A percentile compares a stretch with the other conserved stretches of the same genome.
phyloP scores from a whole-genome alignment of 73 alveolate genomes.

The Paramecium tetraurelia region DNA sequence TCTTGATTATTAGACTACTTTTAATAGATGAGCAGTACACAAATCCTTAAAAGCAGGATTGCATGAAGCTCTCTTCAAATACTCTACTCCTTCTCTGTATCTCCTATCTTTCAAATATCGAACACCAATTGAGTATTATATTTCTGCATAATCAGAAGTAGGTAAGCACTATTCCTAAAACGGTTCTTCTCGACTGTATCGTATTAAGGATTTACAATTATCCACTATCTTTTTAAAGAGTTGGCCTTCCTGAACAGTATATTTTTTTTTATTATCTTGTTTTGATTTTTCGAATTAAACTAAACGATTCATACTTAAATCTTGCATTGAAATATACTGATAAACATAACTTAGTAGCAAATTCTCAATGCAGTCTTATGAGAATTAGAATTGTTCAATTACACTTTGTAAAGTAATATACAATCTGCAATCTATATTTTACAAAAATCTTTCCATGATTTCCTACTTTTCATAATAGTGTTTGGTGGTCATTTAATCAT shows the following conservation, averaged over 20 bases:
- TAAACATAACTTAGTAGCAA: neutral
- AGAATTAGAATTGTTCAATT: neutral
- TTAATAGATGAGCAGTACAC: neutral
- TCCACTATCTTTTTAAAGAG: neutral
- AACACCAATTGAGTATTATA: neutral
- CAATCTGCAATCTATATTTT: neutral
- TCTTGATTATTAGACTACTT: neutral
- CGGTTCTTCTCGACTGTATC: neutral
- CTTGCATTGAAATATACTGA: neutral
- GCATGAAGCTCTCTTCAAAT: neutral
- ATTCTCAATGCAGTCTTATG: neutral
- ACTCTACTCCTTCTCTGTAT: neutral
- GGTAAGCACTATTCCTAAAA: neutral
- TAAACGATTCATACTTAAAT: neutral
- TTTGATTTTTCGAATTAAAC: neutral
- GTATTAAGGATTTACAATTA: neutral
- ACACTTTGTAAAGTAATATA: neutral
- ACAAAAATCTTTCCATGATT: neutral
- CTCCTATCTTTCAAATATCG: neutral
- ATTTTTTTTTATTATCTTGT: neutral
- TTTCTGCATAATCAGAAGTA: neutral
- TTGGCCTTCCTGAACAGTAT: neutral
- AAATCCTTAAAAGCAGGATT: neutral
- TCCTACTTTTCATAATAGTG: neutral
- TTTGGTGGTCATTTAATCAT: neutral